A percentile compares a stretch with the other conserved stretches of the same genome.
Conservation (phyloP, 2,329 filamentous ascomycete species). For the Fusarium protoensiforme region DNA sequence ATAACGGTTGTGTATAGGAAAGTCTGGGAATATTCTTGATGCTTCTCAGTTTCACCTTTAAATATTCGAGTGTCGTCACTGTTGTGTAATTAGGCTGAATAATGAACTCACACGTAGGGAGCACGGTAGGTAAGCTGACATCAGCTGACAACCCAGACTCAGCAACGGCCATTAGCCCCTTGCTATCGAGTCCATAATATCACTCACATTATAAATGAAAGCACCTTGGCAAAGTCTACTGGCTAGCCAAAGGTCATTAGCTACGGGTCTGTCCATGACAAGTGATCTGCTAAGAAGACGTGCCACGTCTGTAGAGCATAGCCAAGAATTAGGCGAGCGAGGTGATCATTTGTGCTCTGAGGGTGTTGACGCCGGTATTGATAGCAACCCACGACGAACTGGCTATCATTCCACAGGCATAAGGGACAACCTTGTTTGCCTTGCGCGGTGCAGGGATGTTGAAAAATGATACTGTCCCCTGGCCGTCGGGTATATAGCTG, state of each 20-base stretch:
- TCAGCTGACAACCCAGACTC: background rate
- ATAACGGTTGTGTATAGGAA: background rate
- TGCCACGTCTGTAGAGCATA: conserved; percentile 13
- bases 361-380: background rate
- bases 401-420: background rate
- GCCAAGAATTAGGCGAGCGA: conserved; percentile 5
- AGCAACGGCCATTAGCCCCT: background rate
- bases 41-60: background rate
- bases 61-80: background rate
- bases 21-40: background rate
- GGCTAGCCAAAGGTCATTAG: background rate
- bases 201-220: background rate
- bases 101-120: background rate
- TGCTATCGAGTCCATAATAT: background rate
- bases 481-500: conserved; percentile 50
- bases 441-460: background rate
- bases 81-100: background rate
- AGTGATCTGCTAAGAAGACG: conserved; percentile 1
- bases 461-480: conserved; percentile 48
- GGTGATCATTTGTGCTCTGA: conserved; percentile 10
- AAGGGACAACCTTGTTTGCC: background rate
- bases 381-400: background rate
- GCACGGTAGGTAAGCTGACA: background rate
- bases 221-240: background rate
- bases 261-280: background rate